Evolutionary conservation across 2,329 filamentous ascomycete genomes (phyloP).

Genomic region (Aspergillus clavatus): DNA sequence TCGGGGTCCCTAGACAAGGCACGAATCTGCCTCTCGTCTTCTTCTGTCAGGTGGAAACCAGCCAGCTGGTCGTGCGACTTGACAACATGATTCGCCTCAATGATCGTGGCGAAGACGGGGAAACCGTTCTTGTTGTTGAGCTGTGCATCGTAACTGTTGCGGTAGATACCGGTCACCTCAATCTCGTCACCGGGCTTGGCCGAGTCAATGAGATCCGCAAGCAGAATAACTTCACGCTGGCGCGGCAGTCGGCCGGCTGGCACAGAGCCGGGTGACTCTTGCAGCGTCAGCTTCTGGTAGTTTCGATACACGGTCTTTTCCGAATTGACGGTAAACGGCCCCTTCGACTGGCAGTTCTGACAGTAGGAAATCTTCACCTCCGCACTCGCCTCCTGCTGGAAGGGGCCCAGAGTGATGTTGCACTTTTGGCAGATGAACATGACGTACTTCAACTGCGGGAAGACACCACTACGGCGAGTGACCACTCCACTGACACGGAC

Average conservation of each 20-base stretch:
- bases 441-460: constrained; percentile 96
- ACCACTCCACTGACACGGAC: constrained; percentile 94
- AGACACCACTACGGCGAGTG: constrained; percentile 88
- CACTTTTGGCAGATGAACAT: constrained; percentile 98
- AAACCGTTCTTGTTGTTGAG: constrained; percentile 99
- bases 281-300: constrained; percentile 94
- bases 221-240: constrained; percentile 86
- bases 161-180: constrained; percentile 92
- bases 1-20: constrained; percentile 81
- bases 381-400: constrained; percentile 93
- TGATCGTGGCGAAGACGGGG: constrained; percentile 93
- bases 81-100: constrained; percentile 95
- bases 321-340: constrained; percentile 91
- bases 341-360: constrained; percentile 90
- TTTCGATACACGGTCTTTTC: constrained; percentile 98
- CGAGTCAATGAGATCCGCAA: constrained; percentile 95
- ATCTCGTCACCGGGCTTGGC: constrained; percentile 98
- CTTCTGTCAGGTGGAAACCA: constrained; percentile 89
- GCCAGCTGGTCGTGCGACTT: constrained; percentile 97
- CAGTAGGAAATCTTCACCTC: constrained; percentile 97
- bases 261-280: constrained; percentile 95
- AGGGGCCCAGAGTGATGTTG: constrained; percentile 83
- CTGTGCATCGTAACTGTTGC: constrained; percentile 96
- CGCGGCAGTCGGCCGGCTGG: constrained; percentile 91
- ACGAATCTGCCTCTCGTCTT: constrained; percentile 89